Percentiles rank a stretch among this genome's conserved stretches.
Conservation (phyloP, 352 stramenopile genomes). For the Pythium dissimile region DNA sequence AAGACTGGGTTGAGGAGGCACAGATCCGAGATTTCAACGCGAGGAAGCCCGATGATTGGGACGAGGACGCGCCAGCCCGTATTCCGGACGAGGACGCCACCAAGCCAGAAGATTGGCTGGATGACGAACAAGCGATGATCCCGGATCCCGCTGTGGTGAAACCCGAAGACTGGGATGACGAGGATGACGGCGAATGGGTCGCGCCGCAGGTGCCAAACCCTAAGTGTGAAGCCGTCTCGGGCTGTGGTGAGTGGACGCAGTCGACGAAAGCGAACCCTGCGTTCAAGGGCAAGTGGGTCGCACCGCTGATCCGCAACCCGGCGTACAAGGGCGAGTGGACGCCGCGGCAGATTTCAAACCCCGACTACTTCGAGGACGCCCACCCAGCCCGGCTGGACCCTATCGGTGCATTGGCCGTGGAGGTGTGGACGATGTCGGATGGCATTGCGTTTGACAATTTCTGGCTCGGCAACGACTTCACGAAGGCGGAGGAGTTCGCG, state of each 20-base stretch:
- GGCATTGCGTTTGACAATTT: conserved; percentile 93
- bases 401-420: conserved; percentile 87
- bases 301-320: conserved; percentile 90
- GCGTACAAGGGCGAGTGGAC: conserved; percentile 90
- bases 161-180: conserved; percentile 94
- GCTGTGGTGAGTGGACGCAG: conserved; percentile 90
- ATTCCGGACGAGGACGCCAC: conserved; percentile 83
- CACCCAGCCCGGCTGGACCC: conserved; percentile 80
- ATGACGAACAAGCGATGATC: conserved; percentile 79
- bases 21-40: conserved; percentile 87
- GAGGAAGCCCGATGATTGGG: conserved; percentile 91
- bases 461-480: conserved; percentile 82
- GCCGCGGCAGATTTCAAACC: conserved; percentile 89
- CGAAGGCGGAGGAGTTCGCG: conserved; percentile 77
- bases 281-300: conserved; percentile 92
- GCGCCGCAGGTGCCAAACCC: conserved; percentile 88
- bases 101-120: conserved; percentile 91
- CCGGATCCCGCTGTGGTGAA: conserved; percentile 74
- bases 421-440: conserved; percentile 90
- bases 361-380: conserved; percentile 83
- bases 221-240: conserved; percentile 73
- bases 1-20: conserved; percentile 90
- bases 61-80: conserved; percentile 84
- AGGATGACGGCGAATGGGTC: conserved; percentile 91
- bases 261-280: conserved; percentile 87